These are phyloP conservation scores for Whalleya microplaca DNA, from an alignment of 2,329 filamentous ascomycete species.

Conservation along the genomic window DNA sequence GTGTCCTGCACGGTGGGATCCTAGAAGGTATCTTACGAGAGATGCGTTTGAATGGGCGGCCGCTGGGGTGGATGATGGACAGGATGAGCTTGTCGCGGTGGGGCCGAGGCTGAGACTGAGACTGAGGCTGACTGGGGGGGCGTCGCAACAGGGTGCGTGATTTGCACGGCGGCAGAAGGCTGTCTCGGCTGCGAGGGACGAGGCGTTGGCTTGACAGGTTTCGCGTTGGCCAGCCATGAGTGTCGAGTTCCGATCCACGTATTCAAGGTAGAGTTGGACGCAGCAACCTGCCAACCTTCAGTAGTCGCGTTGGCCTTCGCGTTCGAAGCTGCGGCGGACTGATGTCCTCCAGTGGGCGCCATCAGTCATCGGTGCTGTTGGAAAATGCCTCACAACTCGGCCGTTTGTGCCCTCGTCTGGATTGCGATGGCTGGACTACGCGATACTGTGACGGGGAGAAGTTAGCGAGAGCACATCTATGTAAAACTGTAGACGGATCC, in stretches of 20 bases:
- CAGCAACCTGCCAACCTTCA: constrained; percentile 37
- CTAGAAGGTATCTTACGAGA: constrained; percentile 27
- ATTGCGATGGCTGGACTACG: constrained; percentile 8
- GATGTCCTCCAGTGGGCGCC: constrained; percentile 30
- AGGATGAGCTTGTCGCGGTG: constrained; percentile 4
- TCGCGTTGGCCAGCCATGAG: constrained; percentile 39
- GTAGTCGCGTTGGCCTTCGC: constrained; percentile 3
- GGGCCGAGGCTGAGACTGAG: constrained; percentile 6
- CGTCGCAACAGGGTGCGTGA: constrained; percentile 12
- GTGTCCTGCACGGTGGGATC: neutral
- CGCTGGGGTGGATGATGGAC: constrained; percentile 5
- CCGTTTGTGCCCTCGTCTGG: constrained; percentile 15
- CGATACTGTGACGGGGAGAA: constrained; percentile 11
- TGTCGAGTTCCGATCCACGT: constrained; percentile 43
- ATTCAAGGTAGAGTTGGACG: constrained; percentile 47
- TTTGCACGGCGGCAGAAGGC: constrained; percentile 10
- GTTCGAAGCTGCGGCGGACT: constrained; percentile 14
- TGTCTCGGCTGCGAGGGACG: constrained; percentile 28
- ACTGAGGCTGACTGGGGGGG: constrained; percentile 9
- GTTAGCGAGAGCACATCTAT: neutral
- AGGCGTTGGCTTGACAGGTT: constrained; percentile 36
- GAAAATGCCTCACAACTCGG: constrained; percentile 11
- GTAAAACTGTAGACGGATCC: neutral
- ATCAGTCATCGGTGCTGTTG: constrained; percentile 22
- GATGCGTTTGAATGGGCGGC: constrained; percentile 17